A percentile compares a stretch with the other conserved stretches of the same genome.
These are phyloP conservation scores for Gaertneriomyces sp. DNA, from an alignment of 192 early-diverging fungal species.

Conservation along the genomic window DNA sequence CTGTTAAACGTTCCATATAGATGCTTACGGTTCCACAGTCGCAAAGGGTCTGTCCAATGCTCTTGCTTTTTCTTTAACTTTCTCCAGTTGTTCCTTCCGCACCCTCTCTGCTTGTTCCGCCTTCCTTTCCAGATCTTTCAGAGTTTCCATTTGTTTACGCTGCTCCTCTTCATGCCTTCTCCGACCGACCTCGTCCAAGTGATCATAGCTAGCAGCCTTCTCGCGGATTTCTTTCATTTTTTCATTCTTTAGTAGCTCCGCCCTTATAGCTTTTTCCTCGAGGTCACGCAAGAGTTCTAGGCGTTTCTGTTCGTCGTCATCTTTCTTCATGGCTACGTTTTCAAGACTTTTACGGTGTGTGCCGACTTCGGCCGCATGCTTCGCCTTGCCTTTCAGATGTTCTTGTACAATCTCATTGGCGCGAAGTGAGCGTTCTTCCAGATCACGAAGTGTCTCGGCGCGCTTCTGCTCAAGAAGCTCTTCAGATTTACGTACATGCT, in stretches of 20 bases:
- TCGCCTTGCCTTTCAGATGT: constrained; percentile 11
- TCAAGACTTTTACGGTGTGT: constrained; percentile 5
- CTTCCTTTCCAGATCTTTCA: constrained; percentile 14
- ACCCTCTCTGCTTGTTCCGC: constrained; percentile 12
- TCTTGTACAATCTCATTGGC: constrained; percentile 8
- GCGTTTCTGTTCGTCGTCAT: constrained; percentile 9
- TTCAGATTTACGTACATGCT: constrained; percentile 4
- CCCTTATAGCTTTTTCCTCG: constrained; percentile 7
- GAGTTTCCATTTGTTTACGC: constrained; percentile 2
- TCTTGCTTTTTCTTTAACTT: constrained; percentile 1
- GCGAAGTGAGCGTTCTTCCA: not conserved
- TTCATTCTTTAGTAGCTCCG: constrained; percentile 9
- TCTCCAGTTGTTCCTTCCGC: constrained; percentile 4
- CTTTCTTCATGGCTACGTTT: constrained; percentile 4
- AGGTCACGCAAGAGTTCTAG: constrained; percentile 8
- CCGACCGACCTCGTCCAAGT: constrained; percentile 1
- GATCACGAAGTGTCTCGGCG: constrained; percentile 1
- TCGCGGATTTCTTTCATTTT: constrained; percentile 3
- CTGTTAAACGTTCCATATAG: no score
- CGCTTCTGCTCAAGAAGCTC: constrained; percentile 1
- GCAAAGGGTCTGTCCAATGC: constrained; percentile 22
- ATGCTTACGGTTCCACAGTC: no score
- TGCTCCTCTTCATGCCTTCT: constrained; percentile 8
- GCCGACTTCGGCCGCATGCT: constrained; percentile 13
- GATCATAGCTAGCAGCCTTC: constrained; percentile 1